Evolutionary conservation across 2,329 filamentous ascomycete species (phyloP), one percentile per base, ranked within the genome.

Genomic region (Scedosporium aurantiacum): DNA sequence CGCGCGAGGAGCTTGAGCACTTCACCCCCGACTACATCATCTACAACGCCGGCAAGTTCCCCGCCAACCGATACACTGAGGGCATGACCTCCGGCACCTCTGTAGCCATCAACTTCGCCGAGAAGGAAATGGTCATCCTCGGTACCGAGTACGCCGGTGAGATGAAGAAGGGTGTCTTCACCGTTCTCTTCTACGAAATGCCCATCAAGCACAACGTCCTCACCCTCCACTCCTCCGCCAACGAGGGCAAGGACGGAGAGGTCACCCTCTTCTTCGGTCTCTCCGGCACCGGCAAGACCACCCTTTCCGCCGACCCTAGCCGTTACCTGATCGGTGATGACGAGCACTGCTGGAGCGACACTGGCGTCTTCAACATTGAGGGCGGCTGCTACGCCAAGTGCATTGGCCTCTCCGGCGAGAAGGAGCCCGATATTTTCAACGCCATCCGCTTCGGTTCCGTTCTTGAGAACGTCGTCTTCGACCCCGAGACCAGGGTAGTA

Each of bases 41-140:
- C 80, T 99, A 99, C 88, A 99, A 99, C 75, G 94, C 92, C 65
- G 94, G 94, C 68, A 90, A 90, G 65, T 99, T 99, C 89, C 94
- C 94, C 56, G 94, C 94, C 73, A 99, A 99, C 82, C 87, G 93
- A 77, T 99, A 88, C 79, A 99, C 94, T 63, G 90, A 91, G 75
- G 92, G 94, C 72, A 99, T 99, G 94, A 99, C 94, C 70, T 97
- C 94, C 21, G 90, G 91, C 65, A 99, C 94, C 60, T 99, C 94
- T 7, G 93, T 99, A 60, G 89, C 94, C 68, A 95, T 99, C 82
- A 99, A 99, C 86, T 99, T 99, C 71, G 89, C 89, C 73, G 92
- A 97, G 73, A 97, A 96, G 87, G 94, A 99, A 84, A 99, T 99
- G 94, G 94, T 99, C 68, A 99, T 99, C 74, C 87, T 99, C 62